Evolutionary conservation across 257 asterid genomes (phyloP), one percentile per base, ranked within the genome.

Genomic region (Solanum pennellii): DNA sequence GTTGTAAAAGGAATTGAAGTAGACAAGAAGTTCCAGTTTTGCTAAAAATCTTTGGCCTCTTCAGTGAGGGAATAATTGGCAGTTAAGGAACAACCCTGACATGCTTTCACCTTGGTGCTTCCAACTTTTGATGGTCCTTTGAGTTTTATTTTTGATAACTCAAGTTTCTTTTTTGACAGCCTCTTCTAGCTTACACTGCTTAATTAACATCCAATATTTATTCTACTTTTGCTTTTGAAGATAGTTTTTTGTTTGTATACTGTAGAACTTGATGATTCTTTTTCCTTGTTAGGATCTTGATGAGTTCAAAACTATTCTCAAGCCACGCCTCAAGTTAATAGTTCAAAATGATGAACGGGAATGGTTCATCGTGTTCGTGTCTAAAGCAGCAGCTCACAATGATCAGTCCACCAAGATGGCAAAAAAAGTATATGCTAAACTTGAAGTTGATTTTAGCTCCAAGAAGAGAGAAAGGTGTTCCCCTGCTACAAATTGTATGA

Each of bases 371-470:
- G 95, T 97, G 75, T 97, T 93, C 88, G 98, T 97, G 84, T 95
- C 98, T 56, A 97, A 93, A 96, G 99, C 99, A 60, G 96, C 98
- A 87, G 92, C 94, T 89, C 98, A 95, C 93, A 93, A 92, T 83
- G 99, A 97, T 89, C 99, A 95, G 91, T 98, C 99, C 86, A 96
- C 97, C 91, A 97, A 97, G 92, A 94, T 94, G 98, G 98, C 98
- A 16, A 97, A 97, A 91, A 97, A 94, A 89, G 99, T 97, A 68
- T 96, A 94, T 89, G 97, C 98, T 82, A 96, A 89, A 93, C 88
- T 97, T 91, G 99, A 97, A 94, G 99, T 94, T 88, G 99, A 97
- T 91, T 97, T 97, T 92, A 96, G 94, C 93, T 90, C 99, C 72
- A 97, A 97, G 94, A 97, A 96, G 92, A 94, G 98, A 93, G 99